phyloP scores from a whole-genome alignment of 768 basidiomycete genomes.

The Pleurotus ostreatus region DNA sequence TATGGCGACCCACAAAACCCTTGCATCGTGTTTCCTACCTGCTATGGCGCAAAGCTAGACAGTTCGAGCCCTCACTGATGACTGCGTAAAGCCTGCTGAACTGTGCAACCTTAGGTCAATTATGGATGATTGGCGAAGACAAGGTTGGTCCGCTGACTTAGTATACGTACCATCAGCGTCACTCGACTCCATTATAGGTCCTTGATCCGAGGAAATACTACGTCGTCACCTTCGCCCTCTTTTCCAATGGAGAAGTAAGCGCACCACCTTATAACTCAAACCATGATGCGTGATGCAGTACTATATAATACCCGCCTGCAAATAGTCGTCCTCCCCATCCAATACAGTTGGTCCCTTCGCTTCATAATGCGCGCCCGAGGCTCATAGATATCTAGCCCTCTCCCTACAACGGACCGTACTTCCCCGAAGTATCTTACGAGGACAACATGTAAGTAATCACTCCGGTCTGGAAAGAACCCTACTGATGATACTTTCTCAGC shows the following conservation, averaged over 20 bases:
- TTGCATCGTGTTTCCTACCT: slow-evolving; percentile 56
- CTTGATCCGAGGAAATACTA: slow-evolving; percentile 51
- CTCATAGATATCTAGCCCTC: slow-evolving; percentile 31
- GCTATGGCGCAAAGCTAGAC: slow-evolving; percentile 50
- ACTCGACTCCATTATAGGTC: slow-evolving; percentile 22
- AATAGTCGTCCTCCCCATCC: slow-evolving; percentile 57
- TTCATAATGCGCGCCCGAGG: neutral
- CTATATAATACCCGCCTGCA: neutral
- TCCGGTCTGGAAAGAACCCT: neutral
- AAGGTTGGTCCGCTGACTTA: slow-evolving; percentile 30
- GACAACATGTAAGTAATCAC: slow-evolving; percentile 47
- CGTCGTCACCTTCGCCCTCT: slow-evolving; percentile 52
- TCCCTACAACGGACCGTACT: slow-evolving; percentile 57
- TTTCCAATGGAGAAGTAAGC: slow-evolving; percentile 55
- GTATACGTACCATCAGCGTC: no score
- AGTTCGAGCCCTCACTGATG: slow-evolving; percentile 26
- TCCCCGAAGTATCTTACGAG: slow-evolving; percentile 51
- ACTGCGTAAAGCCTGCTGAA: slow-evolving; percentile 3
- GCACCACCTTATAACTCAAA: neutral
- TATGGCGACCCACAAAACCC: slow-evolving; percentile 50
- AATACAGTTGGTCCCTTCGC: slow-evolving; percentile 39
- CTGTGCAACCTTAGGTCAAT: slow-evolving; percentile 31
- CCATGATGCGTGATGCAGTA: neutral
- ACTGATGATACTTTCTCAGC: slow-evolving; percentile 19
- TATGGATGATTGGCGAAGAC: slow-evolving; percentile 43